Evolutionary conservation across 495 filamentous ascomycete genomes (phyloP).

Genomic region (Aspergillus sclerotioniger): DNA sequence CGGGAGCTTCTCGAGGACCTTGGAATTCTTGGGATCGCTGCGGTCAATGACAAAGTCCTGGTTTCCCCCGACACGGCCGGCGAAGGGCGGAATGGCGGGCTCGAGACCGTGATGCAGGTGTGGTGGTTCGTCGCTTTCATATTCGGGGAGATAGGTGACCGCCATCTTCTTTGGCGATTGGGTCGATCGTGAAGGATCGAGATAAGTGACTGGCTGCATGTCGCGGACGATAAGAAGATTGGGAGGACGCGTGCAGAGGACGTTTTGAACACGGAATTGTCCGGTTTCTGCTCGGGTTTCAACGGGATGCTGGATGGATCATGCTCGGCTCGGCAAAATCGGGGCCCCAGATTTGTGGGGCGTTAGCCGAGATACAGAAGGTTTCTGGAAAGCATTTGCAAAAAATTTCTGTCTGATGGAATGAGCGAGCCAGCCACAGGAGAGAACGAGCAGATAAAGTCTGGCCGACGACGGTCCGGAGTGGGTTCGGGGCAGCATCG

Average conservation of each 20-base stretch:
- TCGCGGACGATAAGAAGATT: not conserved
- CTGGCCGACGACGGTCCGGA: not conserved
- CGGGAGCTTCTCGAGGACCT: conserved; percentile 36
- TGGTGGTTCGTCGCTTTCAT: conserved; percentile 6
- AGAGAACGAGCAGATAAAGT: not conserved
- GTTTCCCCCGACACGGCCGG: conserved; percentile 49
- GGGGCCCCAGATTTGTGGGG: not conserved
- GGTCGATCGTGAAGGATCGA: not conserved
- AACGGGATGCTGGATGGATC: too few relatives aligned
- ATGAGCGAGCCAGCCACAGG: not conserved
- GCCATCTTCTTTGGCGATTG: not conserved
- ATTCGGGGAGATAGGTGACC: conserved; percentile 14
- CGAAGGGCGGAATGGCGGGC: conserved; percentile 35
- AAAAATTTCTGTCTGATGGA: not conserved
- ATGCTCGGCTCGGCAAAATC: not conserved
- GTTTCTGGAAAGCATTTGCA: not conserved
- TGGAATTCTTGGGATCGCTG: conserved; percentile 33
- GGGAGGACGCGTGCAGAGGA: too few relatives aligned
- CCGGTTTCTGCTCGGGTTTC: too few relatives aligned
- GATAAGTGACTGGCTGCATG: not conserved
- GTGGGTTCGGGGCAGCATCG: too few relatives aligned
- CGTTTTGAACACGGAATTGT: not conserved
- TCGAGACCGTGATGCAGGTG: conserved; percentile 5
- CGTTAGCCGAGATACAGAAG: not conserved
- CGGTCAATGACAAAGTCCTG: conserved; percentile 44